Base-by-base conservation (phyloP, 2,329 filamentous ascomycete species). In the Ceratocystis harringtonii region DNA sequence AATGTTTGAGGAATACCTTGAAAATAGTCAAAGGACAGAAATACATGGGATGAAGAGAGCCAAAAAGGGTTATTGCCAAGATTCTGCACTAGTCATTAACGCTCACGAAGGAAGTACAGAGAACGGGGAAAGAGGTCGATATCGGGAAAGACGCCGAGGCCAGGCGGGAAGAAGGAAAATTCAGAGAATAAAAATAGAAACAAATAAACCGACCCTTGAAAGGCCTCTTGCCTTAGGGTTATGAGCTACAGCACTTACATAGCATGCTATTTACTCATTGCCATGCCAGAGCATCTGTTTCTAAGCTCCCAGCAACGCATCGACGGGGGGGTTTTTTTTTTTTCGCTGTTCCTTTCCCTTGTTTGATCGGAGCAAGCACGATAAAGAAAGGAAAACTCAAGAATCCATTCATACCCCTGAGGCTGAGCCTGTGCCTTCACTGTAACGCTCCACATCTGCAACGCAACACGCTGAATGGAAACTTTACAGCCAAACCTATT, bases 371-470 rank as follows among this genome's bases (percentile, higher is more conserved):
- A 12, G 32, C 8, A 36, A 15, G 28, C 28, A 6, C 43, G 28
- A 52, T 5, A 44, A 64, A 32, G 12, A 43, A 55, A 17, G 17
- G 57, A 19, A 60, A 19, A 8, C 44, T 17, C 7, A 48, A 19
- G 8, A 50, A 50, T 22, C 45, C 45, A 57, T 30, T 50, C 63
- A 60, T 60, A 48, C 55, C 52, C 63, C 63, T 65, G 63, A 65
- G 63, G 63, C 63, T 65, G 63, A 65, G 63, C 52, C 43, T 32
- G 45, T 65, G 36, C 41, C 41, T 65, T 28, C 30, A 17, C 15
- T 61, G n/a, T 43, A 48, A 63, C 44, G 15, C 30, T 50, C 22
- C 32, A 36, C 32, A 22, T 50, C 15, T 57, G 25, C 52, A 57
- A 57, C 52, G 52, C 22, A 57, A 22, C 25, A 57, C 52, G 17